Base-by-base conservation (phyloP, 345 rosid genomes). In the Anacardium occidentale region DNA sequence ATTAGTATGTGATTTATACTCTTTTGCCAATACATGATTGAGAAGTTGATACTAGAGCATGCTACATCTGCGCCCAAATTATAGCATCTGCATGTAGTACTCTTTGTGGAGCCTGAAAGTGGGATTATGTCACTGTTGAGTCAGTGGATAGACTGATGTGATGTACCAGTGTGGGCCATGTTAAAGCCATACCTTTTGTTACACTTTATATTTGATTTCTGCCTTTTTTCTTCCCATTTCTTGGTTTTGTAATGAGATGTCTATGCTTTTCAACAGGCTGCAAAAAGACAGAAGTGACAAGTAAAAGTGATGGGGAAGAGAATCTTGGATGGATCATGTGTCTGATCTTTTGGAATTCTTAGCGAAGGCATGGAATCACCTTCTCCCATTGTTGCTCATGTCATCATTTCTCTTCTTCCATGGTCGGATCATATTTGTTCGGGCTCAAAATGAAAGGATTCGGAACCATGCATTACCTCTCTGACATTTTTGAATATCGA, bases 231-330 rank as follows among this genome's bases (percentile, higher is more conserved):
- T 24, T 18, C 34, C 11, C 32, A 44, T n/a, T 26, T 60, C 2
- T 4, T 29, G 20, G 26, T 14, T 71, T 48, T 50, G 18, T 50
- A 34, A 50, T 21, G 37, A 42, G 21, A 15, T 7, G 21, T 51
- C 21, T 62, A 15, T 62, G 51, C 34, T 32, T 62, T 34, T 71
- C 37, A 61, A 22, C 25, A 71, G 75, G 75, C 75, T 62, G 67
- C 68, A 51, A 71, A 51, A 53, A 52, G 50, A 34, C 68, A 71
- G 51, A 71, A 71, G 34, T 51, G 75, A 71, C 5, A 11, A 2
- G 18, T 22, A 22, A 24, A 9, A 34, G 24, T 37, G 37, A 12
- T 13, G 34, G 26, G 66, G 32, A 21, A 47, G 74, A 50, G 34
- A 48, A 11, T 62, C 65, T 62, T 40, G 24, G 24, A 52, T 32